Percentiles rank a stretch among this genome's conserved stretches.
Conservation (phyloP, 495 filamentous ascomycete genomes). For the Cudoniella acicularis region DNA sequence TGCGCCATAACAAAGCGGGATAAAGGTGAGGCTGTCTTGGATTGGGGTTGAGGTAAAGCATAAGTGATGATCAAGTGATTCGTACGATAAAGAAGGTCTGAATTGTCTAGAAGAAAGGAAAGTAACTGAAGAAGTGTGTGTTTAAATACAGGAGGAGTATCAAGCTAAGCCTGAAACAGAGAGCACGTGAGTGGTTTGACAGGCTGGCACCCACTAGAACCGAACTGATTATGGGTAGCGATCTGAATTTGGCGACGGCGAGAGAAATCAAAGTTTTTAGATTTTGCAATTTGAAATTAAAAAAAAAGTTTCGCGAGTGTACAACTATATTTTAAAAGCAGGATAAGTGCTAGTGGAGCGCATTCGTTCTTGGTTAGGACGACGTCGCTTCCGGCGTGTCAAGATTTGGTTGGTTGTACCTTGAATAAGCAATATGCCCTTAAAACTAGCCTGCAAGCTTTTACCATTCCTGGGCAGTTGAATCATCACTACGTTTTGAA, state of each 20-base stretch:
- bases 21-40: not conserved
- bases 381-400: not conserved
- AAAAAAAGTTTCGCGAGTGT: not conserved
- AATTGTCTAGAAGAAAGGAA: too few species aligned
- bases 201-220: not conserved
- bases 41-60: too few species aligned
- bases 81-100: too few species aligned
- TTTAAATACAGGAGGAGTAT: too few species aligned
- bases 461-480: not conserved
- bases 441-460: not conserved
- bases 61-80: too few species aligned
- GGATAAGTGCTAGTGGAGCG: not conserved
- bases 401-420: not conserved
- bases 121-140: too few species aligned
- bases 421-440: not conserved
- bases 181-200: too few species aligned
- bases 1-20: not conserved
- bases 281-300: not conserved
- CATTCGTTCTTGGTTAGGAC: not conserved
- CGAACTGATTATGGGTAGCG: not conserved
- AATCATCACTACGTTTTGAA: not conserved
- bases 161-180: too few species aligned
- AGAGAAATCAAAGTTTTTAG: not conserved
- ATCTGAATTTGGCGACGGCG: not conserved
- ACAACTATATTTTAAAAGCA: not conserved